Evolutionary conservation across 371 early-diverging fungal species (phyloP).

Genomic region (Apophysomyces sp.): DNA sequence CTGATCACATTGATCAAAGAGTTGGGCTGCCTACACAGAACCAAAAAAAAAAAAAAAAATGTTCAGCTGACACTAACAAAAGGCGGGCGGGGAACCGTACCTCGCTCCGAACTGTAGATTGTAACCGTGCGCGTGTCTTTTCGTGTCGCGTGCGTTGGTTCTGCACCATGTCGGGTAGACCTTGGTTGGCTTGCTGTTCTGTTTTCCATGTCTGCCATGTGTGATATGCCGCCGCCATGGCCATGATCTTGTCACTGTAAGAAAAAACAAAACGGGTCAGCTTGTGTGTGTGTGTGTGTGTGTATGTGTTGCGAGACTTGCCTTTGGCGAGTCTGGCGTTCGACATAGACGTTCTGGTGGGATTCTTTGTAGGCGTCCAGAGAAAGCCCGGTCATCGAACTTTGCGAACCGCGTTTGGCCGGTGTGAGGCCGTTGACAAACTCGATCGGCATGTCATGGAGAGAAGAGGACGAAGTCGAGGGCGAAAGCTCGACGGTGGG

Average conservation of each 20-base stretch:
- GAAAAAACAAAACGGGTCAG: background rate
- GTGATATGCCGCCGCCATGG: conserved; percentile 51
- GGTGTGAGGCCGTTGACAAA: conserved; percentile 38
- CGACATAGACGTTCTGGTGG: conserved; percentile 30
- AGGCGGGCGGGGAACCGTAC: too few relatives aligned
- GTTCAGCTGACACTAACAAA: background rate
- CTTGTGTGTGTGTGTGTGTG: background rate
- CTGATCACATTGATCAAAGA: conserved; percentile 20
- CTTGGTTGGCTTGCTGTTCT: conserved; percentile 14
- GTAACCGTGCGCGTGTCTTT: conserved; percentile 14
- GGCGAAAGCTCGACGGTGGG: conserved; percentile 19
- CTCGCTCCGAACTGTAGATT: conserved; percentile 13
- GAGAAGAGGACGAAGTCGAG: conserved; percentile 17
- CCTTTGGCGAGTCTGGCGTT: conserved; percentile 26
- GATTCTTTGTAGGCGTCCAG: conserved; percentile 38
- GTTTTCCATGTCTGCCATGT: conserved; percentile 43
- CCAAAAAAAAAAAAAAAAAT: background rate
- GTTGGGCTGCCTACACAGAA: conserved; percentile 11
- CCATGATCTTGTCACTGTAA: conserved; percentile 45
- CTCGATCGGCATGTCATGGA: conserved; percentile 13
- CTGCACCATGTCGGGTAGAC: conserved; percentile 8
- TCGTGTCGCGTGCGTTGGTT: conserved; percentile 6
- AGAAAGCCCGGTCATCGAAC: conserved; percentile 22
- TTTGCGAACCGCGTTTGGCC: conserved; percentile 47
- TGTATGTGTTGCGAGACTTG: too few relatives aligned